Base-by-base conservation (phyloP, 73 alveolate genomes). In the Paramecium tetraurelia region DNA sequence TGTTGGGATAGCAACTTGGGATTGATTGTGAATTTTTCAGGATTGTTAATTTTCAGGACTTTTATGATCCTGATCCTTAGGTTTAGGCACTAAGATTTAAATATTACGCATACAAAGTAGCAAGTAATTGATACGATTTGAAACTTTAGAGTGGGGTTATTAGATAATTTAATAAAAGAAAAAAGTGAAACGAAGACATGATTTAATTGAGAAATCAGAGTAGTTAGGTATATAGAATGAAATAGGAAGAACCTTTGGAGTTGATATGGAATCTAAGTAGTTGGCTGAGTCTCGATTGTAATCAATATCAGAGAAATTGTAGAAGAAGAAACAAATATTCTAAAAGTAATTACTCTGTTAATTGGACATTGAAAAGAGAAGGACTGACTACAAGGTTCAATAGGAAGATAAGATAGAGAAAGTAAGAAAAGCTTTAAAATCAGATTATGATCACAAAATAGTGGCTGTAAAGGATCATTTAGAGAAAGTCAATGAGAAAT, bases 51-150 rank as follows among this genome's bases (percentile, higher is more conserved):
- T 77, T 40, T 77, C n/a, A 40, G 9, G 89, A 77, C 21, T 77
- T 77, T 33, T 43, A 77, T 43, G 89, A 77, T 77, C 27, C 68
- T 10, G 89, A 77, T 18, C 68, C 72, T 7, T 8, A 77, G 41
- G 71, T 77, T 22, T 77, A 77, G 21, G 43, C 71, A n/a, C 20
- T 77, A 2, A n/a, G 89, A 5, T 77, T 43, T 21, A 77, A 77
- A 43, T 77, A 77, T 24, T 77, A 77, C 43, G 89, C 89, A n/a
- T 77, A 77, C 46, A 77, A 77, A 43, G 89, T 77, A 22, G 68
- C 68, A 46, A 77, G 89, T 77, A 77, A 77, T 21, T 18, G 50
- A 22, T 21, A 29, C 6, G 16, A 43, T 41, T 8, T 29, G 7
- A 36, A 36, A 40, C 22, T 7, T 50, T 9, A 77, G 89, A 77